Base-by-base conservation (phyloP, 129 eudicot genomes). In the Flaveria trinervia region DNA sequence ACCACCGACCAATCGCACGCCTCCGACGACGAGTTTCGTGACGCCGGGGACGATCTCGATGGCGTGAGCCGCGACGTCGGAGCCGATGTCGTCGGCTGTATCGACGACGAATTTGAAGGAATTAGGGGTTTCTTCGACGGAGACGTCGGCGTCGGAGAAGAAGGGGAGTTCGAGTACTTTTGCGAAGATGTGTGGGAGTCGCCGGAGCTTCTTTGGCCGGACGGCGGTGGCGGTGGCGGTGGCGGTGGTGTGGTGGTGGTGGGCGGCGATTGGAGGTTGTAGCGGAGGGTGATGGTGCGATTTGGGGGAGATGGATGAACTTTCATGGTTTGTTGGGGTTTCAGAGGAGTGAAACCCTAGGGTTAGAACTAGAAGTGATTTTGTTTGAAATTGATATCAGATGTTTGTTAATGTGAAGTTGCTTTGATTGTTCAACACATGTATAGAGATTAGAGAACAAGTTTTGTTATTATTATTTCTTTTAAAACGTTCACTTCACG, bases 181-280 rank as follows among this genome's bases (percentile, higher is more conserved):
- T 4, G 89, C 87, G 88, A 91, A 91, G 77, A 91, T 89, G 86
- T 91, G 97, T 0, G 95, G 97, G 72, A 91, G 90, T 18, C 97
- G 84, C 8, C 88, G 86, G 65, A 91, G 95, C 83, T 86, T 91
- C 82, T 89, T 91, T 11, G 52, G 65, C 39, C 76, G 49, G 65
- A 17, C 13, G 15, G 7, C 36, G 7, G n/a, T 4, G 49, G 23
- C 49, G 70, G 46, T 2, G 30, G 26, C 2, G 39, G 73, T 12
- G 30, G 30, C 2, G 30, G 30, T 26, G 70, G 46, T 15, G 73
- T 12, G 30, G 26, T 5, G 73, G 41, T 12, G 50, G 50, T 45
- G 50, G 50, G 50, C 11, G 11, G 50, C 13, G 50, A 45, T 8
- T 45, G 11, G 14, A 9, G 13, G 50, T 45, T 45, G 62, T 76